These are phyloP conservation scores for Lophiotrema nucula DNA, from an alignment of 495 filamentous ascomycete genomes.

Conservation along the genomic window DNA sequence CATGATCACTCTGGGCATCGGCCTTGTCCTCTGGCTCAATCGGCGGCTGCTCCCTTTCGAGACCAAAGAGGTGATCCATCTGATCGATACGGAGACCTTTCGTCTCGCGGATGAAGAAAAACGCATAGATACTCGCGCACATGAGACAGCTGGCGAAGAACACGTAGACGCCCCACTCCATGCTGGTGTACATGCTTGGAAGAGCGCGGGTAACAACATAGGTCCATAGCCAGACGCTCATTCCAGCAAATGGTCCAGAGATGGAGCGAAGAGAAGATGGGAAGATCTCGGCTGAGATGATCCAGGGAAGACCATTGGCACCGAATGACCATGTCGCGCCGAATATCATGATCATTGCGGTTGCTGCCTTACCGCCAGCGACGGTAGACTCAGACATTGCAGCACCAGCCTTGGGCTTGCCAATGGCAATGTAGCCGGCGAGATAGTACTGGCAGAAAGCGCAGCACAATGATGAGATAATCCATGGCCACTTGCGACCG, in stretches of 20 bases:
- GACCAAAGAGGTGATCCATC: slow-evolving; percentile 39
- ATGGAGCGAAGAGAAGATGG: slow-evolving; percentile 32
- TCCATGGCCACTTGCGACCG: slow-evolving; percentile 39
- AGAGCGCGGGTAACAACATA: slow-evolving; percentile 37
- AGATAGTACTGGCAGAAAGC: slow-evolving; percentile 37
- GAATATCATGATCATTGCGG: slow-evolving; percentile 46
- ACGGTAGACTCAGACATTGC: slow-evolving; percentile 33
- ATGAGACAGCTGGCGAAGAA: slow-evolving; percentile 40
- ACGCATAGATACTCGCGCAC: slow-evolving; percentile 38
- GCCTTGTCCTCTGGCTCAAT: not conserved
- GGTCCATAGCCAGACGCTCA: slow-evolving; percentile 38
- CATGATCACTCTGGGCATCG: not conserved
- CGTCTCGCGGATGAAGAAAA: slow-evolving; percentile 43
- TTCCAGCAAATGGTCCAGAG: slow-evolving; percentile 33
- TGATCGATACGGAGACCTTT: slow-evolving; percentile 42
- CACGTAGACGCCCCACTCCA: slow-evolving; percentile 39
- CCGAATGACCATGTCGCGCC: slow-evolving; percentile 32
- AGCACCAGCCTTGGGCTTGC: slow-evolving; percentile 16
- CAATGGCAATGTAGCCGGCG: slow-evolving; percentile 38
- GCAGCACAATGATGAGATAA: slow-evolving; percentile 38
- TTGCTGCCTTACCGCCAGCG: slow-evolving; percentile 37
- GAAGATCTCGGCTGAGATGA: slow-evolving; percentile 36
- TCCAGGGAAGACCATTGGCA: slow-evolving; percentile 35
- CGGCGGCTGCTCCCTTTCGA: slow-evolving; percentile 12
- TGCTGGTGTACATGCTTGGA: slow-evolving; percentile 35